phyloP scores from a whole-genome alignment of 345 rosid genomes.

The Euphorbia peplus region DNA sequence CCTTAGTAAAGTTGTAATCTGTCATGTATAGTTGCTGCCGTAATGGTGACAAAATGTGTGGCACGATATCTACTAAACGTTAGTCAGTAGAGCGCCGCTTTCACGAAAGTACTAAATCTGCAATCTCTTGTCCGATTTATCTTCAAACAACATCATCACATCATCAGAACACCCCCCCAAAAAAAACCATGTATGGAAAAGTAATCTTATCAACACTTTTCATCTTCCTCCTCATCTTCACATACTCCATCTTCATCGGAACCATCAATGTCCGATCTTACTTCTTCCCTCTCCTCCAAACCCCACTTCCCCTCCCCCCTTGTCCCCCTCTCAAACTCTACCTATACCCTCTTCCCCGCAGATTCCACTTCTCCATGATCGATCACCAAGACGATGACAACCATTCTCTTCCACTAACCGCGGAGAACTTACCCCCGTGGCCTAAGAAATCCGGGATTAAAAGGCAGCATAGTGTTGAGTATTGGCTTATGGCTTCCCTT shows the following conservation, averaged over 20 bases:
- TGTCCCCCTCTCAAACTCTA: slow-evolving; percentile 61
- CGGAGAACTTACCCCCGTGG: slow-evolving; percentile 66
- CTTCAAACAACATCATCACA: no score
- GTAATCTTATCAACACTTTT: slow-evolving; percentile 32
- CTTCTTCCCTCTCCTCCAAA: slow-evolving; percentile 54
- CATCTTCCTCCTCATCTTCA: slow-evolving; percentile 38
- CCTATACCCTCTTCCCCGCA: slow-evolving; percentile 93
- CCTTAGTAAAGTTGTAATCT: no score
- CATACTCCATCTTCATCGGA: slow-evolving; percentile 51
- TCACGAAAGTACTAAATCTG: no score
- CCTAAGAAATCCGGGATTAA: slow-evolving; percentile 54
- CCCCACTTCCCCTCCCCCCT: slow-evolving; percentile 10
- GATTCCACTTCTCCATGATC: slow-evolving; percentile 80
- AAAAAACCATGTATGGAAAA: slow-evolving; percentile 63
- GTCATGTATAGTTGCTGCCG: no score
- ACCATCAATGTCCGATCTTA: slow-evolving; percentile 52
- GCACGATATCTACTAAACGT: no score
- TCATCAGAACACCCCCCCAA: no score
- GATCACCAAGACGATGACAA: slow-evolving; percentile 24
- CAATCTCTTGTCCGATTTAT: no score
- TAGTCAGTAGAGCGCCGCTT: no score
- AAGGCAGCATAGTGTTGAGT: slow-evolving; percentile 90
- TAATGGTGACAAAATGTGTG: no score
- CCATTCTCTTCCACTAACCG: slow-evolving; percentile 53
- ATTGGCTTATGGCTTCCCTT: slow-evolving; percentile 94